Evolutionary conservation across 2,329 filamentous ascomycete genomes (phyloP).

Genomic region (Aspergillus sp.): DNA sequence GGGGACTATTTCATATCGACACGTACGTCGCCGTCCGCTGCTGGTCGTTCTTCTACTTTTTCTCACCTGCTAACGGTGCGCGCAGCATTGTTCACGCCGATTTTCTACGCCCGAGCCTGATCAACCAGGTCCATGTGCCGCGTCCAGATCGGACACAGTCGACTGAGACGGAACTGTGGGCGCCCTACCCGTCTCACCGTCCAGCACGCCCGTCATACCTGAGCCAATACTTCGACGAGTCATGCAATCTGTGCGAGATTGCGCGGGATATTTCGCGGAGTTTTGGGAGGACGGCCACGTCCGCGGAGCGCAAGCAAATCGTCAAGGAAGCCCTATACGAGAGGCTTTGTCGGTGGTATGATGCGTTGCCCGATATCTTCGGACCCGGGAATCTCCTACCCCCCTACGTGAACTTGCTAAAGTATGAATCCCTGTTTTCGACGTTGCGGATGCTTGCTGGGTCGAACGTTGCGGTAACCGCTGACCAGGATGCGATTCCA

Average conservation of each 20-base stretch:
- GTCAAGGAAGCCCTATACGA: constrained; percentile 29
- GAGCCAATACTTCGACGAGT: constrained; percentile 33
- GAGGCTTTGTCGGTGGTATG: constrained; percentile 29
- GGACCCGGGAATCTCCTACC: constrained; percentile 23
- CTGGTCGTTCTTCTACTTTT: neutral
- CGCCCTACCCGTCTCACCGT: constrained; percentile 33
- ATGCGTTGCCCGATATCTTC: constrained; percentile 27
- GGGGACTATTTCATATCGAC: constrained; percentile 39
- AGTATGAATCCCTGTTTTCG: neutral
- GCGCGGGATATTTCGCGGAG: constrained; percentile 33
- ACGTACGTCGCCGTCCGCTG: constrained; percentile 26
- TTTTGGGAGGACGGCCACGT: constrained; percentile 14
- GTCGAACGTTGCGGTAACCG: neutral
- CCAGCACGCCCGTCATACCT: constrained; percentile 24
- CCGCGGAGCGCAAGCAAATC: constrained; percentile 13
- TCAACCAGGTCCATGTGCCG: constrained; percentile 32
- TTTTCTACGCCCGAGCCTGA: constrained; percentile 34
- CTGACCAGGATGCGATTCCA: constrained; percentile 35
- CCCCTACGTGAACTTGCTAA: constrained; percentile 28
- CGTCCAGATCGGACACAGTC: constrained; percentile 13
- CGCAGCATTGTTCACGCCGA: constrained; percentile 33
- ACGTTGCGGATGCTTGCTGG: neutral
- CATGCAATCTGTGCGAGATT: constrained; percentile 33
- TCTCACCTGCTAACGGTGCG: neutral
- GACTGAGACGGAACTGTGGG: constrained; percentile 25